phyloP scores from a whole-genome alignment of 2,329 filamentous ascomycete species.

The Emericellopsis cladophorae region DNA sequence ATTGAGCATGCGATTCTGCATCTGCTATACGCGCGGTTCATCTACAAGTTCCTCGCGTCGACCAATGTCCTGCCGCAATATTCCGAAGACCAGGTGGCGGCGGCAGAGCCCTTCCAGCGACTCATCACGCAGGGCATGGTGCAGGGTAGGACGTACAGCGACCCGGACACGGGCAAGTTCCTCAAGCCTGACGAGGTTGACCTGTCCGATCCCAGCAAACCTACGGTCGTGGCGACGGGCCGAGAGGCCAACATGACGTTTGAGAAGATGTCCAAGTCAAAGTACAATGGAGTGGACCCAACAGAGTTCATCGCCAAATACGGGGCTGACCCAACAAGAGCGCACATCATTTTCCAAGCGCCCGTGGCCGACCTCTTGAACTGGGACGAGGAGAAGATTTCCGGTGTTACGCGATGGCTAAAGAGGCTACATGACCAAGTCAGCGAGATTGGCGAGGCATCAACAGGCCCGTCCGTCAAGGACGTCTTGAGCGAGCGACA shows the following conservation, averaged over 20 bases:
- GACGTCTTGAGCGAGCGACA: conserved; percentile 23
- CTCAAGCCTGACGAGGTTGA: conserved; percentile 67
- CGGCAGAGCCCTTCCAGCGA: conserved; percentile 67
- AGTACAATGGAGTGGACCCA: conserved; percentile 83
- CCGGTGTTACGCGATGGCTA: conserved; percentile 73
- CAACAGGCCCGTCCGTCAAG: conserved; percentile 9
- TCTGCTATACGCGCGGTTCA: conserved; percentile 78
- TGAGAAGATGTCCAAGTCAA: conserved; percentile 95
- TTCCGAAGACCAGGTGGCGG: conserved; percentile 15
- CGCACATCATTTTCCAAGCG: conserved; percentile 82
- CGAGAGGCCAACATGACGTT: conserved; percentile 49
- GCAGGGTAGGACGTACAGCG: conserved; percentile 70
- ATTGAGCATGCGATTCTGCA: conserved; percentile 88
- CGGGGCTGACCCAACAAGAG: conserved; percentile 72
- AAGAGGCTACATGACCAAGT: conserved; percentile 51
- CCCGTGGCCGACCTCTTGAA: conserved; percentile 74
- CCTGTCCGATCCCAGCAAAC: conserved; percentile 37
- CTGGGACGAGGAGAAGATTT: conserved; percentile 77
- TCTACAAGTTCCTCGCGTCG: conserved; percentile 70
- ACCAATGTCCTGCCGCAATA: conserved; percentile 32
- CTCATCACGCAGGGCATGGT: conserved; percentile 89
- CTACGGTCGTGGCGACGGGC: conserved; percentile 50
- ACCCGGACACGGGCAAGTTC: conserved; percentile 64
- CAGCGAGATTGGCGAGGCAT: conserved; percentile 6
- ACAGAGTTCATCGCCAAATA: conserved; percentile 58